A percentile compares a stretch with the other conserved stretches of the same genome.
Evolutionary conservation across 352 stramenopile species (phyloP).

Genomic region (Phytophthora meadii): DNA sequence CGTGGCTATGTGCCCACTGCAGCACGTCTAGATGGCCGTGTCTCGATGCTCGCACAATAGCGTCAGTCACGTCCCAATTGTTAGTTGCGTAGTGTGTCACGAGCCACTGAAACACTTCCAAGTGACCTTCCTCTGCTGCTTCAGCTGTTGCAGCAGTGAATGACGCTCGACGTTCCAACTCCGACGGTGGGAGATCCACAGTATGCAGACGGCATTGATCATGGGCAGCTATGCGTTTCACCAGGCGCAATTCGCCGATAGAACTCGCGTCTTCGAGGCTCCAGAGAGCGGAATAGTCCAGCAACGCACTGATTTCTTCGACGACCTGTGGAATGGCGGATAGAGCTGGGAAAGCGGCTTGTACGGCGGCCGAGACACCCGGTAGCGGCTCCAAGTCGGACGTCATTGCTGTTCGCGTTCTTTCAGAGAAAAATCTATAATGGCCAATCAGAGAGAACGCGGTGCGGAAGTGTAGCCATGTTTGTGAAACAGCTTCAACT

Average conservation of each 20-base stretch:
- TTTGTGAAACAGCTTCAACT: slow-evolving; percentile 14
- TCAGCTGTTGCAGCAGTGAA: slow-evolving; percentile 24
- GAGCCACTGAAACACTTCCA: slow-evolving; percentile 38
- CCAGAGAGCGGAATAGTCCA: slow-evolving; percentile 40
- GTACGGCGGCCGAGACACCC: slow-evolving; percentile 28
- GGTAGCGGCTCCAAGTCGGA: slow-evolving; percentile 16
- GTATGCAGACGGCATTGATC: slow-evolving; percentile 18
- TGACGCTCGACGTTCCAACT: slow-evolving; percentile 19
- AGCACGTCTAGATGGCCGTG: slow-evolving; percentile 34
- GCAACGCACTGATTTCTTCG: slow-evolving; percentile 21
- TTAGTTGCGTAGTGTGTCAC: slow-evolving; percentile 25
- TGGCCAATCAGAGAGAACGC: slow-evolving; percentile 9
- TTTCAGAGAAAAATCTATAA: slow-evolving; percentile 7
- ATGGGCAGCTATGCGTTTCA: slow-evolving; percentile 37
- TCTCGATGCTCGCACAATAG: slow-evolving; percentile 34
- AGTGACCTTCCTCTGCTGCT: slow-evolving; percentile 29
- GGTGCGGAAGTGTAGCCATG: slow-evolving; percentile 2
- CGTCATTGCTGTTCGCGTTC: slow-evolving; percentile 9
- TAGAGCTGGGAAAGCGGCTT: slow-evolving; percentile 35
- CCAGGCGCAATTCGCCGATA: slow-evolving; percentile 28
- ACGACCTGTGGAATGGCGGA: slow-evolving; percentile 36
- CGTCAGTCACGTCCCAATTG: slow-evolving; percentile 31
- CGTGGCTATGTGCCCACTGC: slow-evolving; percentile 29
- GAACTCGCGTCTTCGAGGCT: slow-evolving; percentile 36
- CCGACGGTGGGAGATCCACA: slow-evolving; percentile 19